Conservation (phyloP, 2,329 filamentous ascomycete genomes). For the Pleomassaria siparia region DNA sequence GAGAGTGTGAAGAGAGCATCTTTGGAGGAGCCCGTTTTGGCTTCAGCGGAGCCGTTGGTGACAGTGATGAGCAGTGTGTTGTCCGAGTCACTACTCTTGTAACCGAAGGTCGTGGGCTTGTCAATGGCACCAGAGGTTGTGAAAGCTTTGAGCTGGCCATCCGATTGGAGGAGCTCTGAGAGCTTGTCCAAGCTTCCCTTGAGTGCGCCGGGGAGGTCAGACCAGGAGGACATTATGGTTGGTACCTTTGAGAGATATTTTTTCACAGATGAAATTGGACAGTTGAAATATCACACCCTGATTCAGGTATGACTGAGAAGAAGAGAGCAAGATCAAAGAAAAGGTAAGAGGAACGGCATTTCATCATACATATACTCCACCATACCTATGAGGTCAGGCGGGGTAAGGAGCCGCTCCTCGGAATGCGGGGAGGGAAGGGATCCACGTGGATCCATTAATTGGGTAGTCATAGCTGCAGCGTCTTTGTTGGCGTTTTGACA, state of each 20-base stretch:
- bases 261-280: neutral
- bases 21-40: slow-evolving; percentile 29
- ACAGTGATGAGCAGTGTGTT: slow-evolving; percentile 37
- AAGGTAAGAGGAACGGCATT: neutral
- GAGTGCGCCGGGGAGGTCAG: slow-evolving; percentile 35
- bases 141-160: slow-evolving; percentile 39
- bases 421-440: slow-evolving; percentile 26
- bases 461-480: slow-evolving; percentile 10
- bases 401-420: slow-evolving; percentile 16
- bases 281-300: neutral
- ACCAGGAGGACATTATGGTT: slow-evolving; percentile 32
- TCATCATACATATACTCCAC: neutral
- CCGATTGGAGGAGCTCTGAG: slow-evolving; percentile 34
- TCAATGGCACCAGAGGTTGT: slow-evolving; percentile 38
- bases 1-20: slow-evolving; percentile 44
- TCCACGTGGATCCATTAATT: slow-evolving; percentile 28
- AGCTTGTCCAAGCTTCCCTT: slow-evolving; percentile 35
- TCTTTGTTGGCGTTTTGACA: slow-evolving; percentile 7
- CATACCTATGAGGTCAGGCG: slow-evolving; percentile 28
- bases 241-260: neutral
- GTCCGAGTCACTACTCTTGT: slow-evolving; percentile 39
- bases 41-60: slow-evolving; percentile 31
- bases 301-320: neutral
- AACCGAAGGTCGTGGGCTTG: slow-evolving; percentile 35
- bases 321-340: slow-evolving; percentile 3